Evolutionary conservation across 306 rosid species (phyloP).

Genomic region (Mucuna pruriens): DNA sequence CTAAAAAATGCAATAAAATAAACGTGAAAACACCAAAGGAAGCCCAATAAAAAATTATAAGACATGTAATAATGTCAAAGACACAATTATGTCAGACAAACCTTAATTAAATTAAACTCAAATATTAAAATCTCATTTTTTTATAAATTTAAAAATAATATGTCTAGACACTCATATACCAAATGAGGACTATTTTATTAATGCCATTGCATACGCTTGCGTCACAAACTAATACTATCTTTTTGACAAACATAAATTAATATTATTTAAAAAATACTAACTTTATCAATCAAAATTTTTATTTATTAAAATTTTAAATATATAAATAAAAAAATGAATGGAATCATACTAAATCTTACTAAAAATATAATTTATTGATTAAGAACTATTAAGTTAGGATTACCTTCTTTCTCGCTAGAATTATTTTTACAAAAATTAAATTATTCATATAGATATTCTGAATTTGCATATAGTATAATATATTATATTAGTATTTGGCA

Average conservation of each 20-base stretch:
- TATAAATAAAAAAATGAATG: neutral
- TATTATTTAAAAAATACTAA: neutral
- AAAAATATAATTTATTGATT: neutral
- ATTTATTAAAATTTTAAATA: neutral
- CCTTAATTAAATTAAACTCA: neutral
- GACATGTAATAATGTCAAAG: conserved; percentile 42
- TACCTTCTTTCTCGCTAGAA: neutral
- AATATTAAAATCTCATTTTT: conserved; percentile 9
- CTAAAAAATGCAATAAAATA: conserved; percentile 3
- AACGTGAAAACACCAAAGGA: neutral
- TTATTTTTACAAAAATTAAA: neutral
- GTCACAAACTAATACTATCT: neutral
- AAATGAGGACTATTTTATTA: conserved; percentile 20
- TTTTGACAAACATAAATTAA: neutral
- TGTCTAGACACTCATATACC: conserved; percentile 26
- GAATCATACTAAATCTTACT: neutral
- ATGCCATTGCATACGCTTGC: neutral
- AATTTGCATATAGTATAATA: too few species aligned
- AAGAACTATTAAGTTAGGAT: neutral
- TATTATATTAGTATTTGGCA: neutral
- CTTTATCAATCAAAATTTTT: neutral
- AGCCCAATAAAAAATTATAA: conserved; percentile 8
- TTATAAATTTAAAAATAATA: neutral
- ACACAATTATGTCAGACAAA: conserved; percentile 37
- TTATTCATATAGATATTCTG: too few species aligned